Evolutionary conservation across 2,329 filamentous ascomycete species (phyloP), one percentile per base, ranked within the genome.

Genomic region (Pestalotiopsis sp.): DNA sequence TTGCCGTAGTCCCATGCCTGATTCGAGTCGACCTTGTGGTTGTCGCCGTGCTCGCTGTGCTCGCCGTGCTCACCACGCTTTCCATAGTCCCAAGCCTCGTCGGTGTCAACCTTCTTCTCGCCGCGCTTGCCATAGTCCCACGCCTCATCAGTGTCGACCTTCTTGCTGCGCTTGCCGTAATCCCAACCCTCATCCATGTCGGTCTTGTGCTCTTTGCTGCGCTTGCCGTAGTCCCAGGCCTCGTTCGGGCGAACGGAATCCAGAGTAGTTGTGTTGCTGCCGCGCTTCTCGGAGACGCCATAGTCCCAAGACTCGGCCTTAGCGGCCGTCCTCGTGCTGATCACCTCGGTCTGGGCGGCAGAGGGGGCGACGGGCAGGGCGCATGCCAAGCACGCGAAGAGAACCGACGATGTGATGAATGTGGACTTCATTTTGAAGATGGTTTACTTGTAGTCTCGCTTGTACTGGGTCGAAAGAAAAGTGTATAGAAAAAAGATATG

Each of bases 21-120:
- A 4, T 61, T 36, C 23, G 58, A 14, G 59, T 39, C 31, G 12
- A 39, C 59, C 31, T 36, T 36, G 31, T 36, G 31, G 31, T 36
- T 36, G 31, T 36, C 31, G 7, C 31, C 7, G 7, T 36, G 31
- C 31, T 36, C 27, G 27, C 27, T 6, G 27, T 27, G 27, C 27
- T 27, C 14, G 27, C 14, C 25, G 27, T 17, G 31, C 31, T 62
- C 59, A 20, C 59, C 38, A 5, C 27, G 59, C 59, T 62, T 62
- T 27, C 59, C 59, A n/a, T 62, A 62, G 31, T 62, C 59, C 59
- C 59, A 62, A 12, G n/a, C 31, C 31, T 62, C 59, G 27, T 62
- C 31, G 7, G 59, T 77, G n/a, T 83, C 79, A 4, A 80, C 78
- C 7, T 80, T 79, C 3, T 77, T 73, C 49, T 75, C 78, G 4